phyloP scores from a whole-genome alignment of 148 eudicot species.

The Dysphania ambrosioides region DNA sequence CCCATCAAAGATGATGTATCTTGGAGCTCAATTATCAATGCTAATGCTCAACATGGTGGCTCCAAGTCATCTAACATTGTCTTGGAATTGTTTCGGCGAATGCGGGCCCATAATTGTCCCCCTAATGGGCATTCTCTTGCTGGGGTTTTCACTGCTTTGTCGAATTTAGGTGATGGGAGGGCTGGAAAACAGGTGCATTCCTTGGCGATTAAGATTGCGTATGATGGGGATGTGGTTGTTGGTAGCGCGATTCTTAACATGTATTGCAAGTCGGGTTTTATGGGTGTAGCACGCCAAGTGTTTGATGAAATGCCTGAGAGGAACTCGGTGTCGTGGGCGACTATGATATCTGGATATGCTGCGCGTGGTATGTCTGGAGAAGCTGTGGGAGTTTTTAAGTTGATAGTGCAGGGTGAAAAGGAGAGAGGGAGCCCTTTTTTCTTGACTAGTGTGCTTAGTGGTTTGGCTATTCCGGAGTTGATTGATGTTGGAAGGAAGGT shows the following conservation, averaged over 20 bases:
- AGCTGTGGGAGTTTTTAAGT: constrained; percentile 37
- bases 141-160: constrained; percentile 35
- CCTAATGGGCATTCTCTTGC: constrained; percentile 44
- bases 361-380: constrained; percentile 35
- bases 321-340: constrained; percentile 49
- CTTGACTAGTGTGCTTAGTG: constrained; percentile 47
- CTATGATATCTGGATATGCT: constrained; percentile 52
- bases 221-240: constrained; percentile 40
- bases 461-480: constrained; percentile 29
- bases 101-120: constrained; percentile 30
- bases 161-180: constrained; percentile 17
- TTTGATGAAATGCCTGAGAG: constrained; percentile 54
- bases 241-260: constrained; percentile 41
- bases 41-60: no score
- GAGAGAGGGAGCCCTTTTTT: constrained; percentile 40
- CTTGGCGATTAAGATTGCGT: constrained; percentile 30
- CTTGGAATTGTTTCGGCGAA: no score
- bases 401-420: constrained; percentile 29
- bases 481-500: constrained; percentile 35
- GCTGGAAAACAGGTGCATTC: constrained; percentile 44
- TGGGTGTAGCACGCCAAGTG: constrained; percentile 42
- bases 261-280: constrained; percentile 41
- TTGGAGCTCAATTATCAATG: constrained; percentile 50
- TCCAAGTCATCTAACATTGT: constrained; percentile 21
- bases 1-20: constrained; percentile 41